Conservation (phyloP, 2,329 filamentous ascomycete genomes). For the Clathrospora elynae region DNA sequence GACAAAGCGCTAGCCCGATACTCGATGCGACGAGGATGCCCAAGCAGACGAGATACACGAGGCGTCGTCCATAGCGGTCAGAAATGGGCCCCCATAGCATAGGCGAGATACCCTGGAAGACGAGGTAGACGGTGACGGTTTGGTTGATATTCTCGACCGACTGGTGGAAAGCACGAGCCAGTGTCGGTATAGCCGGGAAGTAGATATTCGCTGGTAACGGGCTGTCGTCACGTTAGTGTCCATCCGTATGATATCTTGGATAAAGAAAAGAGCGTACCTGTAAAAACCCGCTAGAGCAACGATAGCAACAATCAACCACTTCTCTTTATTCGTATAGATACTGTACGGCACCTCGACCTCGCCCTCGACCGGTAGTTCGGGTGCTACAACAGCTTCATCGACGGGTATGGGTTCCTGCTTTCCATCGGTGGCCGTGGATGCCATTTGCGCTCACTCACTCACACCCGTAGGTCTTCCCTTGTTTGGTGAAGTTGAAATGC, state of each 20-base stretch:
- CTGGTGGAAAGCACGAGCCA: constrained; percentile 47
- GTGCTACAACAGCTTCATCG: constrained; percentile 17
- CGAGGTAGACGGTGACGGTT: constrained; percentile 57
- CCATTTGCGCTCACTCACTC: constrained; percentile 9
- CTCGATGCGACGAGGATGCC: constrained; percentile 41
- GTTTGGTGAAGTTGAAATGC: constrained; percentile 1
- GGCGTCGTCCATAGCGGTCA: constrained; percentile 57
- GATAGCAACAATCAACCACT: constrained; percentile 40
- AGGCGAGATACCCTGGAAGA: constrained; percentile 58
- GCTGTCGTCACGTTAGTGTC: constrained; percentile 10
- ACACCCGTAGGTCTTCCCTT: not conserved
- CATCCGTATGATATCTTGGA: not conserved
- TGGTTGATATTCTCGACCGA: constrained; percentile 54
- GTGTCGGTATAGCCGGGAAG: constrained; percentile 44
- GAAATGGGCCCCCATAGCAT: constrained; percentile 59
- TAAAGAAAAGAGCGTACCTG: constrained; percentile 21
- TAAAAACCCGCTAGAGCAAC: constrained; percentile 40
- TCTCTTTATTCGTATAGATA: constrained; percentile 36
- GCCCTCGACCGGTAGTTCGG: constrained; percentile 18
- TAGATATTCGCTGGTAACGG: constrained; percentile 52
- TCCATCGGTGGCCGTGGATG: constrained; percentile 8
- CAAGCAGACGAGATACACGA: constrained; percentile 54
- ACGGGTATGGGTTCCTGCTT: constrained; percentile 20
- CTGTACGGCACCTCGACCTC: constrained; percentile 33
- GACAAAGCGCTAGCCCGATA: constrained; percentile 44